phyloP scores from a whole-genome alignment of 495 filamentous ascomycete species.

The Thozetella sp. region DNA sequence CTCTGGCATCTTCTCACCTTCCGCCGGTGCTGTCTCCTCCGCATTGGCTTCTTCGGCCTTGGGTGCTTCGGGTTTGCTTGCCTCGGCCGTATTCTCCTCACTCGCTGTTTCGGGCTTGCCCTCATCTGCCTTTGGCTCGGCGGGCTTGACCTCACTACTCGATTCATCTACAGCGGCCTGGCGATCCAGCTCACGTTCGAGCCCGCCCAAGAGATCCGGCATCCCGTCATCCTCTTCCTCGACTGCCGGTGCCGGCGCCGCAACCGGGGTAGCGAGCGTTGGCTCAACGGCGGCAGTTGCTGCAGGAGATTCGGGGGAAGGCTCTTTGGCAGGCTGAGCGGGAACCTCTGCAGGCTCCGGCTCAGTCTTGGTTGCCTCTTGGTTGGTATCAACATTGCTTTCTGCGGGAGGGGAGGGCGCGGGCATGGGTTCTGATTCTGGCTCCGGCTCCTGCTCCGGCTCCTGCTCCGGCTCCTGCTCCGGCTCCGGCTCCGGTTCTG shows the following conservation, averaged over 20 bases:
- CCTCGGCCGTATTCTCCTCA: no score
- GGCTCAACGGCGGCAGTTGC: conserved; percentile 4
- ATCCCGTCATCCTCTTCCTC: conserved; percentile 28
- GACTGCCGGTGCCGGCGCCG: conserved; percentile 12
- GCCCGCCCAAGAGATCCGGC: conserved; percentile 23
- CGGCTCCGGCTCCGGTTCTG: neutral
- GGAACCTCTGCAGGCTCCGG: neutral
- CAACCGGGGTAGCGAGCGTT: conserved; percentile 17
- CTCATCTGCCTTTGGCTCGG: neutral
- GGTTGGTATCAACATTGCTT: neutral
- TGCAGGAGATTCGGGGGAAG: neutral
- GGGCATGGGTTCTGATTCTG: neutral
- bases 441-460: conserved; percentile 30
- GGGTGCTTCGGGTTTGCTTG: neutral
- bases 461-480: neutral
- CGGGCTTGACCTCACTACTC: neutral
- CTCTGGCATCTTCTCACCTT: neutral
- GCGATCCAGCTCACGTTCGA: conserved; percentile 29
- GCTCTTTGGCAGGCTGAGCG: neutral
- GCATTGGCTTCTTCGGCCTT: conserved; percentile 1
- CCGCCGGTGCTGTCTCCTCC: neutral
- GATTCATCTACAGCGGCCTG: conserved; percentile 20
- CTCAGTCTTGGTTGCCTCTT: neutral
- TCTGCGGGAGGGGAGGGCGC: neutral
- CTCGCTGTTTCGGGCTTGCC: no score